Percentiles rank a stretch among this genome's conserved stretches.
Evolutionary conservation across 1,284 basidiomycete species (phyloP).

Genomic region (Agaricales sp.): DNA sequence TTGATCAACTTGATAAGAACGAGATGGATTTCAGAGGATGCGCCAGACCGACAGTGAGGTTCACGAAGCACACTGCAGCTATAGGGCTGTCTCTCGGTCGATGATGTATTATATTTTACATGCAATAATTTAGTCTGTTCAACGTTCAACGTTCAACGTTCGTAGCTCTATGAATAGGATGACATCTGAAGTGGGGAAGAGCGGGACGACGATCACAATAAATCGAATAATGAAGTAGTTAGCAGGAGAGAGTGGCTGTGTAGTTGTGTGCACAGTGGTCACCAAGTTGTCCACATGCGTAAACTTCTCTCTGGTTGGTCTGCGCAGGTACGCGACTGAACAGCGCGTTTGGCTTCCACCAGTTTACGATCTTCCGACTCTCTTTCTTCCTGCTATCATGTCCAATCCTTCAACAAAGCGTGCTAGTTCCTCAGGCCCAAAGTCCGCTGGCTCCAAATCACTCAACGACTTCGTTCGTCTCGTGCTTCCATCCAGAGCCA

Average conservation of each 20-base stretch:
- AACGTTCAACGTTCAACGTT: too few relatives aligned
- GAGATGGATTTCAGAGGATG: too few relatives aligned
- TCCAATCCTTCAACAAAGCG: neutral
- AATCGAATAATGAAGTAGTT: too few relatives aligned
- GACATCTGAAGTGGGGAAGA: too few relatives aligned
- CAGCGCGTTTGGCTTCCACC: conserved; percentile 1
- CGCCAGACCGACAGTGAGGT: too few relatives aligned
- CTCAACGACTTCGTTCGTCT: conserved; percentile 7
- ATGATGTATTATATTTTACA: too few relatives aligned
- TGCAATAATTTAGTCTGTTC: too few relatives aligned
- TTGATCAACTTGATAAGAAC: too few relatives aligned
- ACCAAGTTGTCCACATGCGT: neutral
- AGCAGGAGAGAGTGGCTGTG: neutral
- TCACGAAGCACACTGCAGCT: too few relatives aligned
- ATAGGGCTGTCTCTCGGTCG: too few relatives aligned
- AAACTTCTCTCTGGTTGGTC: conserved; percentile 1
- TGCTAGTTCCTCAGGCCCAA: neutral
- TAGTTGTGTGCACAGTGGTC: neutral
- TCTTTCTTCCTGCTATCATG: conserved; percentile 1
- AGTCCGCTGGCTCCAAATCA: neutral
- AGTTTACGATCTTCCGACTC: neutral
- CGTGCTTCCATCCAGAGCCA: neutral
- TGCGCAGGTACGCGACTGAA: conserved; percentile 1
- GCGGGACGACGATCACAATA: too few relatives aligned
- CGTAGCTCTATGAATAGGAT: too few relatives aligned